A percentile compares a stretch with the other conserved stretches of the same genome.
These are phyloP conservation scores for Alliaria petiolata DNA, from an alignment of 345 rosid genomes.

Conservation along the genomic window DNA sequence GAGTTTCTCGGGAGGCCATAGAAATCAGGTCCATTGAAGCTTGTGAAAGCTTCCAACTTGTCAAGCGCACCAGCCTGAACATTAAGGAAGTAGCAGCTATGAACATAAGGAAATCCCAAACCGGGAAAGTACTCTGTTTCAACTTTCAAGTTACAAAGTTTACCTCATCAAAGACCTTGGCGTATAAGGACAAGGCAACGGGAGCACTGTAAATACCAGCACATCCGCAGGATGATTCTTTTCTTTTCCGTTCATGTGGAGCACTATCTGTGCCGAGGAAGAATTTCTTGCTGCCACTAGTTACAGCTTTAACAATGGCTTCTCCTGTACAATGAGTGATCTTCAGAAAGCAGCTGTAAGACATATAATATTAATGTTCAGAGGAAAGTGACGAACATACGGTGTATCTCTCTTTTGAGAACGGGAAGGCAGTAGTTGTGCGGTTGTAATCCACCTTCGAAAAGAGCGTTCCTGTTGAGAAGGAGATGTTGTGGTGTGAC, in stretches of 20 bases:
- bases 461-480: constrained; percentile 84
- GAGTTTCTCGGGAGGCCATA: constrained; percentile 89
- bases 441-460: constrained; percentile 93
- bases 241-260: constrained; percentile 77
- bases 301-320: constrained; percentile 86
- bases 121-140: not conserved
- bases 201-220: constrained; percentile 89
- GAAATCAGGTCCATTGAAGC: constrained; percentile 94
- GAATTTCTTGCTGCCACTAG: constrained; percentile 79
- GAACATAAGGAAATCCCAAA: not conserved
- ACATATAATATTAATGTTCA: not conserved
- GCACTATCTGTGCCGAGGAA: constrained; percentile 99
- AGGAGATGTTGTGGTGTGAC: constrained; percentile 96
- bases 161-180: constrained; percentile 85
- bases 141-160: constrained; percentile 5
- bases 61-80: constrained; percentile 83
- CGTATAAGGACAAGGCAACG: constrained; percentile 60
- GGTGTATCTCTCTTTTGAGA: constrained; percentile 85
- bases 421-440: constrained; percentile 95
- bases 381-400: constrained; percentile 38
- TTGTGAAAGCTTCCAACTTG: constrained; percentile 89
- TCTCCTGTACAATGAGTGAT: constrained; percentile 45
- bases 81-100: not conserved
- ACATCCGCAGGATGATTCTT: constrained; percentile 88
- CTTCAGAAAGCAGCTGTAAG: not conserved